Conservation (phyloP, 2,329 filamentous ascomycete species). For the Pestalotiopsis sp. region DNA sequence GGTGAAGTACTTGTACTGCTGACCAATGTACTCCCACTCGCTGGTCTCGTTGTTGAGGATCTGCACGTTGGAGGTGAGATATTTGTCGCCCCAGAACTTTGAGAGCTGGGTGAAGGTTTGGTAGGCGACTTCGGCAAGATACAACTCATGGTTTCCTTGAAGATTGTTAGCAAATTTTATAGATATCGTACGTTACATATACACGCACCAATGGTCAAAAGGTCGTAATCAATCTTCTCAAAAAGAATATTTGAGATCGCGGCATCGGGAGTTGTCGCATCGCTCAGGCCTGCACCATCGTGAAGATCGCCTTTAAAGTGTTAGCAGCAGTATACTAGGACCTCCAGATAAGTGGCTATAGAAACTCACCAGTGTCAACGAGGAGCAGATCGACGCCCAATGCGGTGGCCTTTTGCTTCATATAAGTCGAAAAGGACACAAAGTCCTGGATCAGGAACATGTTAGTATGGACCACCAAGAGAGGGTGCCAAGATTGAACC, state of each 20-base stretch:
- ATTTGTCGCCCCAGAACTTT: slow-evolving; percentile 53
- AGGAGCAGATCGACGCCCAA: slow-evolving; percentile 63
- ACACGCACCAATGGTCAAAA: slow-evolving; percentile 42
- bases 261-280: slow-evolving; percentile 62
- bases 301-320: slow-evolving; percentile 55
- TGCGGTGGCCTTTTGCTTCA: slow-evolving; percentile 60
- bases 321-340: background rate
- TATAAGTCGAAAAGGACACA: slow-evolving; percentile 60
- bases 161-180: background rate
- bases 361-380: slow-evolving; percentile 56
- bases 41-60: slow-evolving; percentile 41
- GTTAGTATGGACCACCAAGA: background rate
- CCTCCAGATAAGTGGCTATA: background rate
- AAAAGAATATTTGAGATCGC: slow-evolving; percentile 52
- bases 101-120: slow-evolving; percentile 63
- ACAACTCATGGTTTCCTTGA: slow-evolving; percentile 65
- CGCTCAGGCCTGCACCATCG: slow-evolving; percentile 65
- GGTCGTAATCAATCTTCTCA: slow-evolving; percentile 44
- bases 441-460: slow-evolving; percentile 46
- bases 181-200: background rate
- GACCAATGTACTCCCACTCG: slow-evolving; percentile 44
- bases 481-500: too few species aligned
- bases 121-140: slow-evolving; percentile 63
- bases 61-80: slow-evolving; percentile 50
- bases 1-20: slow-evolving; percentile 47